A percentile compares a stretch with the other conserved stretches of the same genome.
These are phyloP conservation scores for Ophiocordyceps camponoti-floridani DNA, from an alignment of 2,329 filamentous ascomycete genomes.

Conservation along the genomic window DNA sequence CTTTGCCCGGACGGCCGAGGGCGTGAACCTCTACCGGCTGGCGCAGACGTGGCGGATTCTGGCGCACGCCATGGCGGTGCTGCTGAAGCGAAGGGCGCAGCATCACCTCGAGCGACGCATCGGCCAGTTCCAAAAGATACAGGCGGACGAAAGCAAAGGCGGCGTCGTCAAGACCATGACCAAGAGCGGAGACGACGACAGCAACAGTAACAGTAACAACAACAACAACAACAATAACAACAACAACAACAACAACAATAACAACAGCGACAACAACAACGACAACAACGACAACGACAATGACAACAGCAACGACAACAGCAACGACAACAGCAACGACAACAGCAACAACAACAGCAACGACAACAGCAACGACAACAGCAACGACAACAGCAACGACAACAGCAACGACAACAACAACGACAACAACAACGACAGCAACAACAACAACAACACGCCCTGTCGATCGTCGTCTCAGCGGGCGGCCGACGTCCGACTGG, in stretches of 20 bases:
- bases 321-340: slow-evolving; percentile 16
- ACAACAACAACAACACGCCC: slow-evolving; percentile 19
- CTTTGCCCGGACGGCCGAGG: slow-evolving; percentile 39
- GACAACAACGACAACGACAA: slow-evolving; percentile 18
- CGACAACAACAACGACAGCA: neutral
- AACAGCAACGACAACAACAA: too few species aligned
- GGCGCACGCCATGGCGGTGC: slow-evolving; percentile 33
- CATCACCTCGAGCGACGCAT: slow-evolving; percentile 36
- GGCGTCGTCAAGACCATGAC: slow-evolving; percentile 1
- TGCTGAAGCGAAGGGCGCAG: slow-evolving; percentile 35
- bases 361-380: too few species aligned
- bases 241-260: slow-evolving; percentile 17
- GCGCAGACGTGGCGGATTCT: slow-evolving; percentile 48
- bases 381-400: too few species aligned
- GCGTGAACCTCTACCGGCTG: slow-evolving; percentile 36
- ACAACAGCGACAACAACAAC: slow-evolving; percentile 15
- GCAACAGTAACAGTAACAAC: slow-evolving; percentile 12
- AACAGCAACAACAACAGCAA: slow-evolving; percentile 17
- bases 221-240: slow-evolving; percentile 18
- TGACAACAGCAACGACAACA: slow-evolving; percentile 14
- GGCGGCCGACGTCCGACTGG: slow-evolving; percentile 14
- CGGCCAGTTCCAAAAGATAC: slow-evolving; percentile 17
- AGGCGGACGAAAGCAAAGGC: slow-evolving; percentile 11
- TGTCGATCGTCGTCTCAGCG: slow-evolving; percentile 12
- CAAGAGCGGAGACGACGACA: too few species aligned